Percentiles rank a stretch among this genome's conserved stretches.
phyloP scores from a whole-genome alignment of 2,329 filamentous ascomycete genomes.

The Aspergillus luchuensis region DNA sequence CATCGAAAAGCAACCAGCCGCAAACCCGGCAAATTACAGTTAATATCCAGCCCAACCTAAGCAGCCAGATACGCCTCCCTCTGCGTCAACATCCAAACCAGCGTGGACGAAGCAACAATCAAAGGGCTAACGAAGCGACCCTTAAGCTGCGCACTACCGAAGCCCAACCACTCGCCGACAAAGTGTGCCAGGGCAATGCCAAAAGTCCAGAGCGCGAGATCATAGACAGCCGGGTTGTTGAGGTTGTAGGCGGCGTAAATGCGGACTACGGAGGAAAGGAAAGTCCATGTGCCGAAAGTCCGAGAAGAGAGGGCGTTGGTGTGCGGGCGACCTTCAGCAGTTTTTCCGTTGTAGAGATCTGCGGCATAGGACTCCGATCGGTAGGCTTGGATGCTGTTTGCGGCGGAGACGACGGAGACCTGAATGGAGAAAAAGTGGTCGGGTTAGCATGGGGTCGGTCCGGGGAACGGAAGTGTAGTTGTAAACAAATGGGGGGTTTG shows the following conservation, averaged over 20 bases:
- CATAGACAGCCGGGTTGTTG: slow-evolving; percentile 70
- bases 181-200: slow-evolving; percentile 77
- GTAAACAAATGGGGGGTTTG: not conserved
- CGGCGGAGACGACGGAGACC: slow-evolving; percentile 80
- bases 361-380: slow-evolving; percentile 75
- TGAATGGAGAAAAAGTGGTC: slow-evolving; percentile 39
- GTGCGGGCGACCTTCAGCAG: slow-evolving; percentile 55
- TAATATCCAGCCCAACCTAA: slow-evolving; percentile 22
- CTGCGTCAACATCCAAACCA: slow-evolving; percentile 67
- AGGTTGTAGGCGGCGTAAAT: slow-evolving; percentile 85
- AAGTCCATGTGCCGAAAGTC: slow-evolving; percentile 86
- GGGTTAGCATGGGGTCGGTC: not conserved
- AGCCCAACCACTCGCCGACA: slow-evolving; percentile 76
- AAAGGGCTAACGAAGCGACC: slow-evolving; percentile 62
- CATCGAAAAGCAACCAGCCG: not conserved
- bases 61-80: slow-evolving; percentile 36
- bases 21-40: not conserved
- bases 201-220: slow-evolving; percentile 81
- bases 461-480: not conserved
- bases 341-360: slow-evolving; percentile 71
- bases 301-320: slow-evolving; percentile 75
- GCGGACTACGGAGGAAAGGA: slow-evolving; percentile 74
- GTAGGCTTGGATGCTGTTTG: slow-evolving; percentile 85
- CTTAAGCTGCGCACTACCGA: slow-evolving; percentile 70
- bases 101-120: slow-evolving; percentile 56